These are phyloP conservation scores for Aureobasidium sp. DNA, from an alignment of 2,329 filamentous ascomycete species.

Conservation along the genomic window DNA sequence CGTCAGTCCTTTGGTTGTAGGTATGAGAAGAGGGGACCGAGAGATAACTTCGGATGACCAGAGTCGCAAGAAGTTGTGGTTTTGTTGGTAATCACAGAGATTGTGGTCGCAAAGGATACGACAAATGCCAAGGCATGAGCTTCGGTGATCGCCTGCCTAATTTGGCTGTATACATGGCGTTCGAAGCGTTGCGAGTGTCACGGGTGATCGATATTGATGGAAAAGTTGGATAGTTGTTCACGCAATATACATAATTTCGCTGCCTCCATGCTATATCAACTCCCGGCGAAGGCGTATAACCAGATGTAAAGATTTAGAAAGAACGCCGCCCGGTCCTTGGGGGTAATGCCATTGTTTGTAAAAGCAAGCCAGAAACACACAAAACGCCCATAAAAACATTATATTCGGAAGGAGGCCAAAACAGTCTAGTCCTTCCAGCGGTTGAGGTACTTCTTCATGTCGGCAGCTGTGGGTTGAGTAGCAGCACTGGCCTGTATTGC, in stretches of 20 bases:
- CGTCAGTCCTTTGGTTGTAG: too few relatives aligned
- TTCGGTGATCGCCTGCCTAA: slow-evolving; percentile 3
- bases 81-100: background rate
- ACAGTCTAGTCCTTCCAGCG: slow-evolving; percentile 49
- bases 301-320: background rate
- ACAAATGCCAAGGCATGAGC: background rate
- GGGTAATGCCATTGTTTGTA: background rate
- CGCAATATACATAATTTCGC: slow-evolving; percentile 1
- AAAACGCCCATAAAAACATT: background rate
- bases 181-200: background rate
- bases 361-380: background rate
- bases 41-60: too few relatives aligned
- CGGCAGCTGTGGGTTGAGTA: slow-evolving; percentile 31
- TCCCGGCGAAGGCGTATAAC: background rate
- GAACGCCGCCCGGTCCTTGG: background rate
- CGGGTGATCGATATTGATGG: too few relatives aligned
- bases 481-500: background rate
- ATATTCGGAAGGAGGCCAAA: background rate
- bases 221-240: background rate
- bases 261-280: background rate
- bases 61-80: background rate
- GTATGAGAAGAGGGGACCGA: too few relatives aligned
- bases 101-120: background rate
- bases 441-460: slow-evolving; percentile 49
- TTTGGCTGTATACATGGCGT: background rate